Evolutionary conservation across 140 eudicot genomes (phyloP).

Genomic region (Flaveria floridana): DNA sequence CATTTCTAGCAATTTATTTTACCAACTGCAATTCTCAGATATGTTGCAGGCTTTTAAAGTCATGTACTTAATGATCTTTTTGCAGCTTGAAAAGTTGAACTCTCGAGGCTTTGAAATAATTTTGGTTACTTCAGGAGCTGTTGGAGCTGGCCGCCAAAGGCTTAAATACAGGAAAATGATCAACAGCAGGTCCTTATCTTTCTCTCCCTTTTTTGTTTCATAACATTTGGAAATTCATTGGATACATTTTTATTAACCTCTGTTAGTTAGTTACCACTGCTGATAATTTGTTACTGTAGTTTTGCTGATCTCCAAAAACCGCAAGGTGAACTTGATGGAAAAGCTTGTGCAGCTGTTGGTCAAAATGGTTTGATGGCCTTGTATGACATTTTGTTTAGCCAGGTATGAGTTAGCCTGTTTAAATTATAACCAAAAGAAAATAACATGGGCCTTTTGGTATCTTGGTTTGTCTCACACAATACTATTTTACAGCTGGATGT

Average conservation of each 20-base stretch:
- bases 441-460: background rate
- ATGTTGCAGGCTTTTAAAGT: background rate
- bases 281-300: slow-evolving; percentile 41
- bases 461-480: slow-evolving; percentile 17
- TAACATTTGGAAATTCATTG: slow-evolving; percentile 3
- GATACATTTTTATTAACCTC: background rate
- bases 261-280: slow-evolving; percentile 7
- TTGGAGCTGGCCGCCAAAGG: slow-evolving; percentile 97
- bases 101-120: slow-evolving; percentile 74
- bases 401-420: slow-evolving; percentile 43
- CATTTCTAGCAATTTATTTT: background rate
- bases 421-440: background rate
- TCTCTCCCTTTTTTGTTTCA: background rate
- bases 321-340: slow-evolving; percentile 91
- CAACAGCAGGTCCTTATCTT: slow-evolving; percentile 73
- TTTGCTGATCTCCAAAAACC: slow-evolving; percentile 96
- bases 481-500: slow-evolving; percentile 73
- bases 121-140: slow-evolving; percentile 93
- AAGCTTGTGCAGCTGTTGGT: slow-evolving; percentile 98
- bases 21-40: background rate
- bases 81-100: slow-evolving; percentile 76
- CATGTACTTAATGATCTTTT: slow-evolving; percentile 8
- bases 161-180: slow-evolving; percentile 74
- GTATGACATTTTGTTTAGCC: slow-evolving; percentile 82
- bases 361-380: slow-evolving; percentile 95